Percentiles rank a stretch among this genome's conserved stretches.
Conservation (phyloP, 345 rosid genomes). For the Balakata baccata region DNA sequence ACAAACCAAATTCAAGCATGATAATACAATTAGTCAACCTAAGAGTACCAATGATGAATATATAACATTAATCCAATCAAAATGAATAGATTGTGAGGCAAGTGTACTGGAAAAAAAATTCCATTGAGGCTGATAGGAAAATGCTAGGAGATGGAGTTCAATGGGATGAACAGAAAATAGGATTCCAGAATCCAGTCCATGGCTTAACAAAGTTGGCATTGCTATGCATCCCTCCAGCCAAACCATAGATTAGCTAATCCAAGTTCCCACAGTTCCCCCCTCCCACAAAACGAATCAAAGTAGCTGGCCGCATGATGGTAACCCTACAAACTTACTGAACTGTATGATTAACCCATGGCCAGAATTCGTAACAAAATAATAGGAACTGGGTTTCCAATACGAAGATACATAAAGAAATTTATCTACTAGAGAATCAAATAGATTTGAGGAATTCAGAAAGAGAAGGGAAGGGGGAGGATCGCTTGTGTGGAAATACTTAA, state of each 20-base stretch:
- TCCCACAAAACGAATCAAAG: neutral
- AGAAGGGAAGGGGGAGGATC: neutral
- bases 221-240: neutral
- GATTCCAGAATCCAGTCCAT: neutral
- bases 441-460: neutral
- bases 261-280: neutral
- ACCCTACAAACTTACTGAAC: neutral
- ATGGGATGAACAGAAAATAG: no score
- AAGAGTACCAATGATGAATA: neutral
- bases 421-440: neutral
- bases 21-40: neutral
- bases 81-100: neutral
- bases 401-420: neutral
- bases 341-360: neutral
- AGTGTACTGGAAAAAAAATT: neutral
- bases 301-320: neutral
- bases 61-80: neutral
- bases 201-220: neutral
- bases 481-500: neutral
- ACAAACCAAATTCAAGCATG: conserved; percentile 21
- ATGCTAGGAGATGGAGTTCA: no score
- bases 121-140: no score
- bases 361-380: neutral
- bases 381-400: neutral
- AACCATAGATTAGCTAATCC: neutral